These are phyloP conservation scores for Arbutus unedo DNA, from an alignment of 148 eudicot species.

Conservation along the genomic window DNA sequence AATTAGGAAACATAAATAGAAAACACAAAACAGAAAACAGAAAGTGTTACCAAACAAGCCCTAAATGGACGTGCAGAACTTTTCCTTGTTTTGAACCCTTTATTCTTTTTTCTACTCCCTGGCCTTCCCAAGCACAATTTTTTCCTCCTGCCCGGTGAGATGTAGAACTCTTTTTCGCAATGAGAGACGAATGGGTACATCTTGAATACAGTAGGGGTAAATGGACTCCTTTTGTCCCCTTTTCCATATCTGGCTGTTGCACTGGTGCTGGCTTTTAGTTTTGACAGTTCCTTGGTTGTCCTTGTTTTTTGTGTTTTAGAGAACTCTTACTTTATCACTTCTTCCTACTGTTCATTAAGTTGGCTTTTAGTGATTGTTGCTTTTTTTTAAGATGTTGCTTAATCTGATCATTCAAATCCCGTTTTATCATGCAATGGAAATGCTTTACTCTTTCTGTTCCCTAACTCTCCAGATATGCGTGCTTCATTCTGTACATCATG, in stretches of 20 bases:
- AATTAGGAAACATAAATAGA: too few relatives aligned
- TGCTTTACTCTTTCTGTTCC: not conserved
- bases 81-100: not conserved
- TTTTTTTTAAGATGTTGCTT: not conserved
- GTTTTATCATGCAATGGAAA: not conserved
- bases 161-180: too few relatives aligned
- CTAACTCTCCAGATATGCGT: conserved; percentile 68
- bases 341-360: not conserved
- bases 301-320: not conserved
- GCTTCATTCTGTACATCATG: conserved; percentile 59
- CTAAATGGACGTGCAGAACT: not conserved
- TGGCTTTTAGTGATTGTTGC: not conserved
- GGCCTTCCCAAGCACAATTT: not conserved
- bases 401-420: not conserved
- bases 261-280: not conserved
- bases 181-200: too few relatives aligned
- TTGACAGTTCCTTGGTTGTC: not conserved
- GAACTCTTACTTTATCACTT: not conserved
- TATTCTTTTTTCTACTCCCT: not conserved
- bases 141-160: too few relatives aligned
- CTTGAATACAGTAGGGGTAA: too few relatives aligned
- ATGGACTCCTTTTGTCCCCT: too few relatives aligned
- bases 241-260: not conserved
- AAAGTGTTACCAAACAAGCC: too few relatives aligned
- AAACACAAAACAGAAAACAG: too few relatives aligned